Evolutionary conservation across 331 rosid genomes (phyloP).

Genomic region (Malus hybrid): DNA sequence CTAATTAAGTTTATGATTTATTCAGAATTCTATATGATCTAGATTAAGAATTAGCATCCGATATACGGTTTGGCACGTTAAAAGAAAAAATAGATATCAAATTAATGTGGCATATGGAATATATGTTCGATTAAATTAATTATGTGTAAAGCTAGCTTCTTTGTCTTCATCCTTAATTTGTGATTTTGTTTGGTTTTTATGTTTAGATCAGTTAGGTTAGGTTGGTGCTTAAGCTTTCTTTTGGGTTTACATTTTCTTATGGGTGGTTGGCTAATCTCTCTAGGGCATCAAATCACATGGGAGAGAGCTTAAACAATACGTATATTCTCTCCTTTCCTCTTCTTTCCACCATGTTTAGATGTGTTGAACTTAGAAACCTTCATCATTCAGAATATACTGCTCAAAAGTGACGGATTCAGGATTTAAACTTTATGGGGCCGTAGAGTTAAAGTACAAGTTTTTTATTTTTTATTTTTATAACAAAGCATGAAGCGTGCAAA

Average conservation of each 20-base stretch:
- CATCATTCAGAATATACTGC: background rate
- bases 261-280: slow-evolving; percentile 25
- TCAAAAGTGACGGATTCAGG: background rate
- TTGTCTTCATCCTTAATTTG: slow-evolving; percentile 11
- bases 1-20: no score
- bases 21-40: no score
- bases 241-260: slow-evolving; percentile 8
- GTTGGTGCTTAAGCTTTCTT: slow-evolving; percentile 8
- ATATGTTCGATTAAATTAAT: background rate
- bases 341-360: background rate
- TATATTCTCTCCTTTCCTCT: background rate
- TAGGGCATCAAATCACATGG: slow-evolving; percentile 50
- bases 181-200: slow-evolving; percentile 9
- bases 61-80: background rate
- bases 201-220: slow-evolving; percentile 6
- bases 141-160: background rate
- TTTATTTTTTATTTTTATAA: no score
- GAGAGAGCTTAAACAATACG: slow-evolving; percentile 2
- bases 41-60: no score
- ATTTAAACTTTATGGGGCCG: accelerated
- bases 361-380: background rate
- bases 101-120: slow-evolving; percentile 9
- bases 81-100: no score
- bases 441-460: no score
- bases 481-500: no score